phyloP scores from a whole-genome alignment of 2,329 filamentous ascomycete genomes.

The Ilyonectria destructans region DNA sequence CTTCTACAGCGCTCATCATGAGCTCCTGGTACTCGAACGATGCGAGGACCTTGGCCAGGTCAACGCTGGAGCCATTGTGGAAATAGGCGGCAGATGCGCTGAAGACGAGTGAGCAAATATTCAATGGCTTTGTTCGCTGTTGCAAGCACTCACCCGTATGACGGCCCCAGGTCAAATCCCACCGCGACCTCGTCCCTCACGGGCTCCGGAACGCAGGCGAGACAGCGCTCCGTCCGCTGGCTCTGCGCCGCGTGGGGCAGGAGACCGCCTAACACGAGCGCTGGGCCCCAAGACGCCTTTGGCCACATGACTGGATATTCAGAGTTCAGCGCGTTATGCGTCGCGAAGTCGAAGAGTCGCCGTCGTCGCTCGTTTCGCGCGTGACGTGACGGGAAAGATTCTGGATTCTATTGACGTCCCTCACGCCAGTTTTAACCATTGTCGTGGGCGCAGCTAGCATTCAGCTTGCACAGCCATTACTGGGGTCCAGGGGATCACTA shows the following conservation, averaged over 20 bases:
- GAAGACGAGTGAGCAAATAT: not conserved
- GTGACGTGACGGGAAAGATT: not conserved
- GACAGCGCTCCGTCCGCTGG: not conserved
- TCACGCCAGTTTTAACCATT: not conserved
- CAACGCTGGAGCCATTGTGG: not conserved
- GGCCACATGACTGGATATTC: not conserved
- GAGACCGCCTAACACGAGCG: not conserved
- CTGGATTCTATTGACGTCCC: not conserved
- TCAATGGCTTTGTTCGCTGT: not conserved
- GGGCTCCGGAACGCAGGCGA: not conserved
- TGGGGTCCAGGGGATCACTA: not conserved
- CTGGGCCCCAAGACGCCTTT: not conserved
- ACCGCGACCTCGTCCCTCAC: not conserved
- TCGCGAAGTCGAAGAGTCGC: not conserved
- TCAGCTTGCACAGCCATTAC: slow-evolving; percentile 2
- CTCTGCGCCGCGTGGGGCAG: not conserved
- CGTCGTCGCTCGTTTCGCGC: not conserved
- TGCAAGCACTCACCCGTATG: not conserved
- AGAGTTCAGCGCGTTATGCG: not conserved
- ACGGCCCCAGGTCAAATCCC: slow-evolving; percentile 1
- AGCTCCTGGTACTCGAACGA: not conserved
- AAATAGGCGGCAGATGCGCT: slow-evolving; percentile 1
- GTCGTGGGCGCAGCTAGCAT: not conserved
- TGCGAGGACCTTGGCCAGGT: slow-evolving; percentile 5
- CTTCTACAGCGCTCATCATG: not conserved